A percentile compares a stretch with the other conserved stretches of the same genome.
phyloP scores from a whole-genome alignment of 495 filamentous ascomycete genomes.

The Podospora tetraspora region DNA sequence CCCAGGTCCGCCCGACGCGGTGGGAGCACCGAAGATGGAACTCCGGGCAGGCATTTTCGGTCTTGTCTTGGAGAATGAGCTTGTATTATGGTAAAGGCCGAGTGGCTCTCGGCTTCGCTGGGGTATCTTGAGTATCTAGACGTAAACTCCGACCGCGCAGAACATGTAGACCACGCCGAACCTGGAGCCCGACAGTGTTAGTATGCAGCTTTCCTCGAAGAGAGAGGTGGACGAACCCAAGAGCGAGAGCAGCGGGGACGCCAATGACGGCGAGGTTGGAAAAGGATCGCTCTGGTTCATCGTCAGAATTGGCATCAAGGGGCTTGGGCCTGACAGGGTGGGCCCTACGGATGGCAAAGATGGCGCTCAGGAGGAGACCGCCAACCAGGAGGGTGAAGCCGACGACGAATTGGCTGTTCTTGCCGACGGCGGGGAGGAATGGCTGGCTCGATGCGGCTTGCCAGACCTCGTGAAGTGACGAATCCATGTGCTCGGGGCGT shows the following conservation, averaged over 20 bases:
- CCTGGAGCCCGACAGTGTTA: conserved; percentile 41
- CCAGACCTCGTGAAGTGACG: conserved; percentile 81
- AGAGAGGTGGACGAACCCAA: conserved; percentile 61
- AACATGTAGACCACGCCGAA: conserved; percentile 97
- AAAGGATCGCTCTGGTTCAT: conserved; percentile 71
- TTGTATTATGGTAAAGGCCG: conserved; percentile 39
- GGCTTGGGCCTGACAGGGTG: neutral
- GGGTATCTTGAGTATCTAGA: conserved; percentile 51
- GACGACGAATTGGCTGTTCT: conserved; percentile 76
- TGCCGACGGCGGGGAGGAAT: conserved; percentile 73
- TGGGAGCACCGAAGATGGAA: neutral
- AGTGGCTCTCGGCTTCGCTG: conserved; percentile 9
- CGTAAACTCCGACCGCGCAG: conserved; percentile 97
- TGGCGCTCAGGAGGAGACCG: conserved; percentile 59
- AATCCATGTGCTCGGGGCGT: conserved; percentile 47
- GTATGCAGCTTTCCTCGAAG: neutral
- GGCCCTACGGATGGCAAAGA: conserved; percentile 77
- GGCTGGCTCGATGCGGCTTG: conserved; percentile 79
- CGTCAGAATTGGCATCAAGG: conserved; percentile 1
- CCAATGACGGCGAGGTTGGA: conserved; percentile 71
- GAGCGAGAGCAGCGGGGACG: conserved; percentile 77
- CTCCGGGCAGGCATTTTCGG: neutral
- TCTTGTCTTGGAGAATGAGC: conserved; percentile 11
- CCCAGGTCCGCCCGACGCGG: conserved; percentile 1
- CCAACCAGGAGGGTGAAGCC: conserved; percentile 71